phyloP scores from a whole-genome alignment of 441 rosid species.

The Capsella rubella region DNA sequence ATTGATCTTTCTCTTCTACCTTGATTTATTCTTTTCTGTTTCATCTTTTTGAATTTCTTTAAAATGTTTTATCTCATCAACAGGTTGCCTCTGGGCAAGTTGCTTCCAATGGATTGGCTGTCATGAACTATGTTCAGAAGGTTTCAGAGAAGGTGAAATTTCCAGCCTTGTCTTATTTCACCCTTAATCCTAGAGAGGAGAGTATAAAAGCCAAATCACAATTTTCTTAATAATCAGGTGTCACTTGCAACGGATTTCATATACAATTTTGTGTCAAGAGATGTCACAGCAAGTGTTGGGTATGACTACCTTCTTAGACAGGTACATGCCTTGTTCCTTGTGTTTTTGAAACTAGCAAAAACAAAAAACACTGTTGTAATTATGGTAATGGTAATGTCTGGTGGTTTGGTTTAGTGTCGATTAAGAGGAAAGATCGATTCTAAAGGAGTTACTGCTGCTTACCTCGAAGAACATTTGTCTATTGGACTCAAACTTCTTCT shows the following conservation, averaged over 20 bases:
- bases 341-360: slow-evolving; percentile 7
- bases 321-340: slow-evolving; percentile 48
- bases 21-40: neutral
- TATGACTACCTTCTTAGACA: slow-evolving; percentile 94
- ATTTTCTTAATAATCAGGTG: slow-evolving; percentile 53
- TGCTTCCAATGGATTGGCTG: slow-evolving; percentile 79
- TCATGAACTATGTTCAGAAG: slow-evolving; percentile 93
- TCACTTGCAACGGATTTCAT: slow-evolving; percentile 85
- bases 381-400: slow-evolving; percentile 19
- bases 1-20: neutral
- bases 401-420: slow-evolving; percentile 62
- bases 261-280: slow-evolving; percentile 75
- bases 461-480: slow-evolving; percentile 79
- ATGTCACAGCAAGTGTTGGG: slow-evolving; percentile 84
- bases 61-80: neutral
- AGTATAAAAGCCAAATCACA: neutral
- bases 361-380: neutral
- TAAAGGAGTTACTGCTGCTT: slow-evolving; percentile 76
- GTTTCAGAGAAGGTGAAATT: slow-evolving; percentile 80
- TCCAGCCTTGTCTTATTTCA: neutral
- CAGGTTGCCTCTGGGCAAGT: slow-evolving; percentile 90
- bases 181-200: neutral
- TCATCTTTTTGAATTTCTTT: neutral
- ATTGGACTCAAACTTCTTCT: slow-evolving; percentile 84
- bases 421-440: slow-evolving; percentile 93